Evolutionary conservation across 2,329 filamentous ascomycete genomes (phyloP), one percentile per base, ranked within the genome.

Genomic region (Sporothrix variecibatus): DNA sequence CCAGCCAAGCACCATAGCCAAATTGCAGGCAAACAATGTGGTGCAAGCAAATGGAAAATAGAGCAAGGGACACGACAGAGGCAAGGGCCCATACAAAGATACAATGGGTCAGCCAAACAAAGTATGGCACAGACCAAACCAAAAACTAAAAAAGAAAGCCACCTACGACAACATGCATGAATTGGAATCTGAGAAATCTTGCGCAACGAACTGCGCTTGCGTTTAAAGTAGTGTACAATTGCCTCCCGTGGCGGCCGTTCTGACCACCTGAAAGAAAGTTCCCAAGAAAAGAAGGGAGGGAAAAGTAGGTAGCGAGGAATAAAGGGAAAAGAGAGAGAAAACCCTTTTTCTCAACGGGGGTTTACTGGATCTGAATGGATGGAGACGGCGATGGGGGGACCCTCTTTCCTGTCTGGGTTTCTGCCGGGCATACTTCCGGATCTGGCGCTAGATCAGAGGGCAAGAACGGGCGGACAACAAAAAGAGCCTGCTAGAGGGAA

Each of bases 341-440:
- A n/a, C n/a, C 15, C 43, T 12, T 20, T 46, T 46, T 46, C 15
- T 20, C 43, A 46, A 46, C 43, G 43, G 6, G 15, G 15, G 12
- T 49, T 49, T 49, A 49, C 43, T 49, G 43, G 43, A 49, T 49
- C 43, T 46, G 43, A 49, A 49, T 49, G 43, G 43, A 49, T 49
- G 43, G 43, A 49, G 43, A 49, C 12, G 11, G 15, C 43, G 43
- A 49, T 20, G 43, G 43, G 12, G 43, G 43, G 15, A 49, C 43
- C 43, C 43, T 49, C 43, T 49, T 49, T 49, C 43, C 15, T 49
- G 43, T 49, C 43, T 17, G 43, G 43, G 43, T 49, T 20, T 65
- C 23, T 43, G 23, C 64, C 40, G 64, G 64, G 38, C 38, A 49
- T 67, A 67, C 40, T 67, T 46, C 64, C 64, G 40, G n/a, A 67